Evolutionary conservation across 2,329 filamentous ascomycete genomes (phyloP).

Genomic region (Alternaria sp.): DNA sequence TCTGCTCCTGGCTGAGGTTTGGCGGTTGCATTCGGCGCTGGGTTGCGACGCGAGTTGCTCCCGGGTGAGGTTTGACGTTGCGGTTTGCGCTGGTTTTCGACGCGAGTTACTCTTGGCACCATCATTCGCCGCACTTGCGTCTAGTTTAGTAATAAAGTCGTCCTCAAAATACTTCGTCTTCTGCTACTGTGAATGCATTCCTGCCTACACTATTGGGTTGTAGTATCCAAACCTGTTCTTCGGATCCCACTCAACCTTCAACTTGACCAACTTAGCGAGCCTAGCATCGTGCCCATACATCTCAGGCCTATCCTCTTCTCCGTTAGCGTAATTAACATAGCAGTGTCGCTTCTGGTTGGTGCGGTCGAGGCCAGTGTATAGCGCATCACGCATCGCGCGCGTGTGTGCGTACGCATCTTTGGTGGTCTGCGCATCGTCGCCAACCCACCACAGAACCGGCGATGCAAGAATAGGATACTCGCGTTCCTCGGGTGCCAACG

Average conservation of each 20-base stretch:
- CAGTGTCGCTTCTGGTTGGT: slow-evolving; percentile 21
- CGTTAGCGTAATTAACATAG: slow-evolving; percentile 47
- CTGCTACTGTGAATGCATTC: background rate
- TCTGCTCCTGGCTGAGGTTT: background rate
- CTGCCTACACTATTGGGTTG: slow-evolving; percentile 23
- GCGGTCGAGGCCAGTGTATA: slow-evolving; percentile 15
- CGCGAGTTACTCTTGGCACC: background rate
- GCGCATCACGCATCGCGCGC: slow-evolving; percentile 15
- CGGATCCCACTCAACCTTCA: slow-evolving; percentile 43
- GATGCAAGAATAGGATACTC: slow-evolving; percentile 34
- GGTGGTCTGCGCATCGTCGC: slow-evolving; percentile 9
- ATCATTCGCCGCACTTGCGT: background rate
- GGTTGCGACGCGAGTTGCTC: background rate
- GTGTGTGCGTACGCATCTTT: slow-evolving; percentile 18
- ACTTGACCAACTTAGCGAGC: slow-evolving; percentile 28
- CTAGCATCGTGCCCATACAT: slow-evolving; percentile 42
- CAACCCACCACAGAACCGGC: slow-evolving; percentile 24
- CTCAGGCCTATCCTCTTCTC: slow-evolving; percentile 32
- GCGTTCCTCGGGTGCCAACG: slow-evolving; percentile 38
- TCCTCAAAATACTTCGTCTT: background rate
- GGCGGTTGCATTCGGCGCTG: background rate
- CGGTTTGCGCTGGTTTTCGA: background rate
- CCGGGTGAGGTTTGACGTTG: background rate
- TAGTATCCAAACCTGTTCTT: slow-evolving; percentile 35
- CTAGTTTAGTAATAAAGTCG: background rate